Evolutionary conservation across 2,329 filamentous ascomycete species (phyloP), one percentile per base, ranked within the genome.

Genomic region (Fusarium sp.): DNA sequence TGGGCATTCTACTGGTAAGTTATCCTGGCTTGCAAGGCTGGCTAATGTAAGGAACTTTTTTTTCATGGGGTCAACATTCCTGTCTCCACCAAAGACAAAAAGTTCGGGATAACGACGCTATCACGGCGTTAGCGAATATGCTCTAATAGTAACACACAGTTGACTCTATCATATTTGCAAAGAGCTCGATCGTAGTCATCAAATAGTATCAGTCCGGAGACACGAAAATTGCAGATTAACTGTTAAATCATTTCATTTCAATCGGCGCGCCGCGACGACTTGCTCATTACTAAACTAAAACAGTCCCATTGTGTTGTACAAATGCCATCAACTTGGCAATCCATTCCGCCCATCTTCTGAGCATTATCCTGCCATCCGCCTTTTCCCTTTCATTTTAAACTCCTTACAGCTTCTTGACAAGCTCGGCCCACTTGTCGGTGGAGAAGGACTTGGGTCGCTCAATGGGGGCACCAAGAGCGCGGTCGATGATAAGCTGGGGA

Each of bases 391-490:
- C 64, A 38, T 54, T 71, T 65, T 65, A 30, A 53, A 53, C 51
- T 51, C 41, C 83, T 93, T 94, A 98, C 86, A 97, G 89, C 88
- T 95, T 95, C 82, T 95, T 95, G 84, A 91, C 91, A 79, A 98
- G 91, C 91, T 98, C 95, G 85, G 94, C 91, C 90, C 95, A 98
- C 83, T 95, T 95, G 82, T 95, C 94, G 70, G 96, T 99, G 84
- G 93, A 97, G 93, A 98, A 99, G 73, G 92, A 95, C 93, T 99
- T 99, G 86, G 96, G 96, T 77, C 96, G 90, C 92, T 99, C 96
- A 81, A 99, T 99, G 78, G 96, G 96, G 78, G 95, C 93, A 83
- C 96, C 96, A 77, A 98, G 90, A 78, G 95, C 96, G 83, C 96
- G 95, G 91, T 99, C 96, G 82, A 99, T 98, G 90, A 99, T 99